These are phyloP conservation scores for Ustilago trichophora DNA, from an alignment of 1,284 basidiomycete species.

Conservation along the genomic window DNA sequence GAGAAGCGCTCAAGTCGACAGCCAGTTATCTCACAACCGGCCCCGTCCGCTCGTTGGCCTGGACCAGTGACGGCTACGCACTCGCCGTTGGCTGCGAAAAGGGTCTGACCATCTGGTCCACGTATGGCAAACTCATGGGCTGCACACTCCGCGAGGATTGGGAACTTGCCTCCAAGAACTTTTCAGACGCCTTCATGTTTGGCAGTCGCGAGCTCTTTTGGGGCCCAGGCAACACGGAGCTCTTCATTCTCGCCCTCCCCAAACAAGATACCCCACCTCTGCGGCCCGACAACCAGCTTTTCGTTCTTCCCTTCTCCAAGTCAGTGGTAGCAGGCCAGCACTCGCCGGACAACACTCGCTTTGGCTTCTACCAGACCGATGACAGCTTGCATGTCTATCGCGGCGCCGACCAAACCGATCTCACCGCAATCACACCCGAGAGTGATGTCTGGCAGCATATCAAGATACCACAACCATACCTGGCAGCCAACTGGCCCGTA, in stretches of 20 bases:
- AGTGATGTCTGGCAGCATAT: slow-evolving; percentile 76
- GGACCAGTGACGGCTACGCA: slow-evolving; percentile 90
- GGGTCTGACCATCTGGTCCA: slow-evolving; percentile 91
- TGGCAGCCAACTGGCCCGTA: slow-evolving; percentile 93
- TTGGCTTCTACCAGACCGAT: slow-evolving; percentile 94
- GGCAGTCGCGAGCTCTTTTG: slow-evolving; percentile 71
- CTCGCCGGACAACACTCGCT: slow-evolving; percentile 90
- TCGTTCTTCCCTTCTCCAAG: slow-evolving; percentile 81
- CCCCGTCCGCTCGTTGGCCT: slow-evolving; percentile 74
- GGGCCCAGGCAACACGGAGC: slow-evolving; percentile 58
- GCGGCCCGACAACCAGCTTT: slow-evolving; percentile 42
- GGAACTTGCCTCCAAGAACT: slow-evolving; percentile 70
- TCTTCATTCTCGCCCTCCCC: slow-evolving; percentile 40
- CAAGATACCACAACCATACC: slow-evolving; percentile 86
- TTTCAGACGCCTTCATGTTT: slow-evolving; percentile 83
- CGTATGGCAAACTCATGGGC: slow-evolving; percentile 85
- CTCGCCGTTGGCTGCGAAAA: slow-evolving; percentile 92
- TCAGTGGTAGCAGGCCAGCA: slow-evolving; percentile 91
- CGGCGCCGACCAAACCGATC: slow-evolving; percentile 94
- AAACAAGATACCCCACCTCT: slow-evolving; percentile 14
- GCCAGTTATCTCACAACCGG: slow-evolving; percentile 71
- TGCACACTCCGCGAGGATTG: slow-evolving; percentile 75
- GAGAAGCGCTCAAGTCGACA: slow-evolving; percentile 63
- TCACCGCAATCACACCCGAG: slow-evolving; percentile 98
- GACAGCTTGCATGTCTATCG: slow-evolving; percentile 94